These are phyloP conservation scores for Kluyveromyces wickerhamii DNA, from an alignment of 805 yeast species.

Conservation along the genomic window DNA sequence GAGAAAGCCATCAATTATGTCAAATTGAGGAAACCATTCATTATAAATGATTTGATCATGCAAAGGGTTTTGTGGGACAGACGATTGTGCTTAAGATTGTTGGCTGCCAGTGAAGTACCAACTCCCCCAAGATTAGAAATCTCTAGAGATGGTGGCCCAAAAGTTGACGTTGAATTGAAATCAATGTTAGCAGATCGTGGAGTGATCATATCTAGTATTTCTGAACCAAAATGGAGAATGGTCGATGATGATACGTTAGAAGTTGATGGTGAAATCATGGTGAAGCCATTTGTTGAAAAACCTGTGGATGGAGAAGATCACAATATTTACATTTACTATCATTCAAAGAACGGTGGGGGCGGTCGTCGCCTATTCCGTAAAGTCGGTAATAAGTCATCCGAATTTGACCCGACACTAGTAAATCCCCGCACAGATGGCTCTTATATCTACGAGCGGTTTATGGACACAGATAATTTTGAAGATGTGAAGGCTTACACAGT, in stretches of 20 bases:
- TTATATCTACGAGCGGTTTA: conserved; percentile 84
- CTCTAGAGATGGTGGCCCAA: conserved; percentile 95
- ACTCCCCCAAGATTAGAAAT: conserved; percentile 86
- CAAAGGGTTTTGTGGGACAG: conserved; percentile 98
- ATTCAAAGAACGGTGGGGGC: conserved; percentile 89
- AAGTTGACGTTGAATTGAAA: conserved; percentile 59
- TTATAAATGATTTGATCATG: conserved; percentile 80
- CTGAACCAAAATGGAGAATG: conserved; percentile 82
- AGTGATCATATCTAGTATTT: conserved; percentile 35
- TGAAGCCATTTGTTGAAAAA: conserved; percentile 93
- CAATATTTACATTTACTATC: conserved; percentile 87
- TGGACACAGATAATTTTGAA: conserved; percentile 97
- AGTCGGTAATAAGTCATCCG: conserved; percentile 94
- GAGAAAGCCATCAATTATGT: conserved; percentile 92
- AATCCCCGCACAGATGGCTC: conserved; percentile 85
- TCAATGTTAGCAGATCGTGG: conserved; percentile 55
- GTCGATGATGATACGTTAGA: conserved; percentile 74
- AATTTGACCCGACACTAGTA: conserved; percentile 74
- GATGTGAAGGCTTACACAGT: conserved; percentile 98
- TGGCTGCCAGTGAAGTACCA: conserved; percentile 77
- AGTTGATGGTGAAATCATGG: conserved; percentile 63
- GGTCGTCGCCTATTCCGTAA: conserved; percentile 91
- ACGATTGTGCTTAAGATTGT: conserved; percentile 69
- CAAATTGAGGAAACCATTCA: conserved; percentile 79
- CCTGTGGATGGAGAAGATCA: conserved; percentile 99